These are phyloP conservation scores for Salix dunnii DNA, from an alignment of 345 rosid genomes.

Conservation along the genomic window DNA sequence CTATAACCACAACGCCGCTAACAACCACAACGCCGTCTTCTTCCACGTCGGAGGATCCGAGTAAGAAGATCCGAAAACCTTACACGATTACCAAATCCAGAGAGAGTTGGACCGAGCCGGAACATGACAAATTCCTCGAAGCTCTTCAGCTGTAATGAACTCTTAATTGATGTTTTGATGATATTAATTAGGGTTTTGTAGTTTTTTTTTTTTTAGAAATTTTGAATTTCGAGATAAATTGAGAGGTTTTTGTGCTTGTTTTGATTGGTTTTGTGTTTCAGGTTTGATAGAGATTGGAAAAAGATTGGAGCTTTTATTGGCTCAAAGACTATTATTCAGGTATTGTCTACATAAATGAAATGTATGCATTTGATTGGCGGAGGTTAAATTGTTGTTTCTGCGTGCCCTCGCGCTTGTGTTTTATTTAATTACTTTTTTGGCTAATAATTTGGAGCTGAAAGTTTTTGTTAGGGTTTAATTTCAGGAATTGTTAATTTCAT, in stretches of 20 bases:
- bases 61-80: constrained; percentile 82
- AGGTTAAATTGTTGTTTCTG: not conserved
- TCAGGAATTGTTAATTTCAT: not conserved
- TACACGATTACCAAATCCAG: constrained; percentile 90
- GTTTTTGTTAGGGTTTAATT: not conserved
- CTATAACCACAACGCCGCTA: not conserved
- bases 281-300: constrained; percentile 98
- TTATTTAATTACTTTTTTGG: not conserved
- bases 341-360: constrained; percentile 15
- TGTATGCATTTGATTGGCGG: not conserved
- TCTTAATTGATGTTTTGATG: not conserved
- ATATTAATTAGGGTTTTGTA: not conserved
- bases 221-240: not conserved
- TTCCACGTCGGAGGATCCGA: constrained; percentile 41
- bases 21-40: constrained; percentile 11
- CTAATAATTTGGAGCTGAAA: not conserved
- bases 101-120: constrained; percentile 96
- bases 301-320: constrained; percentile 94
- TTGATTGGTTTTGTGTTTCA: constrained; percentile 14
- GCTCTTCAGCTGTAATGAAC: constrained; percentile 76
- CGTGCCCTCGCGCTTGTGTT: not conserved
- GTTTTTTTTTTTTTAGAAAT: not conserved
- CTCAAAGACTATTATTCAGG: constrained; percentile 93
- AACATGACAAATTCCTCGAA: constrained; percentile 91
- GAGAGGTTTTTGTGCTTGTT: not conserved